Base-by-base conservation (phyloP, 2,329 filamentous ascomycete species). In the Sarocladium oryzae region DNA sequence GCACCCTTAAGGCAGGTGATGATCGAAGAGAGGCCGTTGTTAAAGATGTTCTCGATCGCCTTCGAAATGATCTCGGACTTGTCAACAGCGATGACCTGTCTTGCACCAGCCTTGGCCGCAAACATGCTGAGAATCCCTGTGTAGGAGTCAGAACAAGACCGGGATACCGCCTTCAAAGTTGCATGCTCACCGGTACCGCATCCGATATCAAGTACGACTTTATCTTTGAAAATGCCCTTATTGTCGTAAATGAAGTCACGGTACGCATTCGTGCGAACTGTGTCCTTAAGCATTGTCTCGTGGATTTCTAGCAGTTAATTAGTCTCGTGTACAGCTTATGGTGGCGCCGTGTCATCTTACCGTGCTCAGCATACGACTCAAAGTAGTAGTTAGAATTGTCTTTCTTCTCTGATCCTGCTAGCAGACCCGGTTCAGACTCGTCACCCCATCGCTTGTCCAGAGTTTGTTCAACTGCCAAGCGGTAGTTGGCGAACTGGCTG, bases 181-280 rank as follows among this genome's bases (percentile, higher is more conserved):
- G 9, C 24, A 46, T 61, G 28, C 68, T 64, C 65, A 76, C 77
- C 79, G 23, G 84, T 87, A 45, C 85, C 88, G 62, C 91, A 96
- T 48, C 91, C 91, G 56, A 96, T 90, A 63, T 97, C 91, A 6
- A 97, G 80, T 11, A 96, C 88, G 9, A 85, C 82, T 71, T 95
- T 96, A 61, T 83, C 88, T 28, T 84, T 82, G 69, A 96, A 96
- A 3, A 96, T 72, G 57, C 89, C 75, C 67, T 95, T 93, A 72
- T 96, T 89, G 58, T 84, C 82, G 71, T 96, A 96, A 61, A 96
- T 90, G 65, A 96, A 96, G 69, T 97, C 90, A 41, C 91, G 84
- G 69, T 97, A 97, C 2, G 89, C 86, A 61, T 96, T 88, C 10
- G 91, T 97, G 49, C 91, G 86, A 36, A 96, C 78, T 0, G 81